Evolutionary conservation across 345 rosid species (phyloP).

Genomic region (Turnera subulata): DNA sequence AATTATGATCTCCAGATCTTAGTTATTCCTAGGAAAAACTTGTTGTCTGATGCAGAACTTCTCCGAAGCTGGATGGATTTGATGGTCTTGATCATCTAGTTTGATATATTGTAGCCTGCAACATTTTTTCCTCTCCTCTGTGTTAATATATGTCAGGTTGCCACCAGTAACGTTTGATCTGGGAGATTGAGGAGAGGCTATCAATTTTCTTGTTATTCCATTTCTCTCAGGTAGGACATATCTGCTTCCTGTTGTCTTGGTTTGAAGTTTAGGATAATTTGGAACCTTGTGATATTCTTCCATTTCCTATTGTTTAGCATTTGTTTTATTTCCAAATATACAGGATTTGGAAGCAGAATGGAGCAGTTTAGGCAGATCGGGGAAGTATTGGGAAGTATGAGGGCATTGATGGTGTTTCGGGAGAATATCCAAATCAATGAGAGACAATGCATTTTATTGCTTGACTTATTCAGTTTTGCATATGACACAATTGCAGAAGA

Average conservation of each 20-base stretch:
- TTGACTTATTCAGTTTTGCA: conserved; percentile 17
- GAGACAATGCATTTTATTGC: conserved; percentile 22
- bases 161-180: too few relatives aligned
- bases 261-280: too few relatives aligned
- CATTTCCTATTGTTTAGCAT: too few relatives aligned
- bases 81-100: too few relatives aligned
- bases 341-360: conserved; percentile 5
- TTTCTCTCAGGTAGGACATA: background rate
- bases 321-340: background rate
- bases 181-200: background rate
- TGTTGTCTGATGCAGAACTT: too few relatives aligned
- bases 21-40: too few relatives aligned
- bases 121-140: too few relatives aligned
- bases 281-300: too few relatives aligned
- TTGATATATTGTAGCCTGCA: too few relatives aligned
- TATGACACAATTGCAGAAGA: conserved; percentile 23
- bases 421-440: conserved; percentile 25
- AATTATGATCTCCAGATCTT: too few relatives aligned
- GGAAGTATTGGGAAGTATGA: conserved; percentile 23
- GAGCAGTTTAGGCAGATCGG: conserved; percentile 29
- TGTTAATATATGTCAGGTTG: too few relatives aligned
- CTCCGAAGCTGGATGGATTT: too few relatives aligned
- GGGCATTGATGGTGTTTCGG: conserved; percentile 23
- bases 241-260: background rate
- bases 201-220: background rate